These are phyloP conservation scores for Mycena chlorophos DNA, from an alignment of 768 basidiomycete species.

Conservation along the genomic window DNA sequence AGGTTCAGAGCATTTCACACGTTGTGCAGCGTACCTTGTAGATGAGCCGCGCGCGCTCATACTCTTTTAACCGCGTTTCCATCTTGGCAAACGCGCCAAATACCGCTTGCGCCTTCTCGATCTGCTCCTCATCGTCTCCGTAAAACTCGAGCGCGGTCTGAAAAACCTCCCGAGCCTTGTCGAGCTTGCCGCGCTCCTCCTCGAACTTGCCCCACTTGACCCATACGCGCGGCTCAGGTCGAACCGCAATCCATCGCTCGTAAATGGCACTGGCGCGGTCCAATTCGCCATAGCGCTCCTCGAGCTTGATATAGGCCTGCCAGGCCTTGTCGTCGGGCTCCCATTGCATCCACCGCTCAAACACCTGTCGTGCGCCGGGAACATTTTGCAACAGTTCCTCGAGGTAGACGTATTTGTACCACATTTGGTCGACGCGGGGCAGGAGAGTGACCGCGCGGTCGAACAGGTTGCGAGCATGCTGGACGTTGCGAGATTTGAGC, in stretches of 20 bases:
- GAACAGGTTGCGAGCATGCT: conserved; percentile 94
- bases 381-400: conserved; percentile 97
- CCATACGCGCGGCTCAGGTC: conserved; percentile 25
- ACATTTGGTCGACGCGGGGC: conserved; percentile 93
- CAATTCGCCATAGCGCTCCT: conserved; percentile 87
- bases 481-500: conserved; percentile 95
- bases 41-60: conserved; percentile 93
- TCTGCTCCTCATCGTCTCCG: conserved; percentile 83
- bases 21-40: conserved; percentile 94
- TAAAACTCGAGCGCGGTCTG: conserved; percentile 90
- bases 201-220: conserved; percentile 25
- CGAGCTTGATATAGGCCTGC: conserved; percentile 99
- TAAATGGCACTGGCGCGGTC: conserved; percentile 93
- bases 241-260: conserved; percentile 83
- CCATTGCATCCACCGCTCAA: conserved; percentile 99
- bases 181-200: conserved; percentile 33
- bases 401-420: conserved; percentile 99
- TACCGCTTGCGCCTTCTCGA: conserved; percentile 96
- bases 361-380: conserved; percentile 94
- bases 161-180: conserved; percentile 85
- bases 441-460: conserved; percentile 96
- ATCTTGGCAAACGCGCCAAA: conserved; percentile 94
- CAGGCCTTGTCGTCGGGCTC: conserved; percentile 99
- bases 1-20: too few relatives aligned
- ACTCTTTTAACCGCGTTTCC: conserved; percentile 96